A percentile compares a stretch with the other conserved stretches of the same genome.
Evolutionary conservation across 768 basidiomycete genomes (phyloP).

Genomic region (Xerocomus spinulosus): DNA sequence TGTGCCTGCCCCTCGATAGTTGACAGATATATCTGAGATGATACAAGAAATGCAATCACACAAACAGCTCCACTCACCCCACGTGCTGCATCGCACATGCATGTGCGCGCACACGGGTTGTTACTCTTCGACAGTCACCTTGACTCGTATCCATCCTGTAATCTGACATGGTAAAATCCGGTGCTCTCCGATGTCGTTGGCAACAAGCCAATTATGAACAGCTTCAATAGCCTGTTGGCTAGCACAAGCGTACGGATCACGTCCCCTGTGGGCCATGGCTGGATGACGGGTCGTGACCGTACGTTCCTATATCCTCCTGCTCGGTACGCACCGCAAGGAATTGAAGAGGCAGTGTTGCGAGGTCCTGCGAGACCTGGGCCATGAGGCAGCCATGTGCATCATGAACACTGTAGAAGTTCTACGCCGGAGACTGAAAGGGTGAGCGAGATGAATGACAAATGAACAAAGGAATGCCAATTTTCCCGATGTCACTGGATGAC

Average conservation of each 20-base stretch:
- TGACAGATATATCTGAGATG: neutral
- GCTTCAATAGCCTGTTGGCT: conserved; percentile 17
- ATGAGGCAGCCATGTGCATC: conserved; percentile 35
- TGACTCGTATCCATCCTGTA: conserved; percentile 25
- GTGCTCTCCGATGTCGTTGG: conserved; percentile 18
- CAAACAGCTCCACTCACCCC: conserved; percentile 12
- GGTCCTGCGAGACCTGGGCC: conserved; percentile 37
- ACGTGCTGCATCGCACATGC: conserved; percentile 20
- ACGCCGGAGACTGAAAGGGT: conserved; percentile 14
- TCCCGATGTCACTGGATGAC: no score
- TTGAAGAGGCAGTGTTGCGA: conserved; percentile 27
- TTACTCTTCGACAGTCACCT: conserved; percentile 29
- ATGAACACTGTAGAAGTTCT: conserved; percentile 31
- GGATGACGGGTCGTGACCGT: conserved; percentile 23
- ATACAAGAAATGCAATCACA: neutral
- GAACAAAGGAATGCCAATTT: no score
- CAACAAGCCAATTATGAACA: conserved; percentile 27
- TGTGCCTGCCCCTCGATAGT: conserved; percentile 9
- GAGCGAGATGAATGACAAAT: conserved; percentile 3
- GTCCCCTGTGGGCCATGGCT: conserved; percentile 27
- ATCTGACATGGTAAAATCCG: conserved; percentile 14
- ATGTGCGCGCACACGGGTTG: conserved; percentile 28
- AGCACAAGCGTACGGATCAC: conserved; percentile 25
- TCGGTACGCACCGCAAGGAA: conserved; percentile 28
- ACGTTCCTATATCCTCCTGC: conserved; percentile 26